Conservation (phyloP, 345 rosid genomes). For the Cardamine resedifolia region DNA sequence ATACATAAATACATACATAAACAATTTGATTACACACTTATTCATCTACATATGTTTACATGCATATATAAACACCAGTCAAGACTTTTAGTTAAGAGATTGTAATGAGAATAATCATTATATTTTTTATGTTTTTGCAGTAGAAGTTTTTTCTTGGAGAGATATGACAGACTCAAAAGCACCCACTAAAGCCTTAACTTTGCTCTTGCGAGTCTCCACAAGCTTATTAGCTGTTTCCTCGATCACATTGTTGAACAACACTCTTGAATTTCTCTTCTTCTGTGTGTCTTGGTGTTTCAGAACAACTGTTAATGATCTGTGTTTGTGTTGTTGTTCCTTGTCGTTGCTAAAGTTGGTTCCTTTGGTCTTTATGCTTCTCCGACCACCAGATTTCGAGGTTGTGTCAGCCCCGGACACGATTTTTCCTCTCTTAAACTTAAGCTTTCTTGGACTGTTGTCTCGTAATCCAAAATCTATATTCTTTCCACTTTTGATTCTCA, state of each 20-base stretch:
- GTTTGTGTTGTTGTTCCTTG: slow-evolving; percentile 23
- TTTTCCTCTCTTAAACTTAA: slow-evolving; percentile 65
- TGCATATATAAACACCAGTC: not conserved
- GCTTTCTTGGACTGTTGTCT: slow-evolving; percentile 57
- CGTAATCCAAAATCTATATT: slow-evolving; percentile 51
- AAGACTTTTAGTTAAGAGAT: not conserved
- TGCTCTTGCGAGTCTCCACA: slow-evolving; percentile 76
- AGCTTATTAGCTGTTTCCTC: slow-evolving; percentile 95
- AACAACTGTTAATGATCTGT: slow-evolving; percentile 36
- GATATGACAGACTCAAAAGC: slow-evolving; percentile 90
- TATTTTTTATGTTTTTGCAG: slow-evolving; percentile 11
- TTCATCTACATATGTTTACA: not conserved
- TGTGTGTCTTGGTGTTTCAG: slow-evolving; percentile 71
- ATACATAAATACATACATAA: slow-evolving; percentile 4
- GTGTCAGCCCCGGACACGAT: slow-evolving; percentile 37
- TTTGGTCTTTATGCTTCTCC: slow-evolving; percentile 51
- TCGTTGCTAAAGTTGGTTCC: slow-evolving; percentile 24
- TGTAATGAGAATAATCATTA: not conserved
- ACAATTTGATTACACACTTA: not conserved
- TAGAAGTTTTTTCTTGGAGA: slow-evolving; percentile 60
- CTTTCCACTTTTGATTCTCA: slow-evolving; percentile 66
- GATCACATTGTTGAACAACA: slow-evolving; percentile 74
- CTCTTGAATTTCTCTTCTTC: slow-evolving; percentile 57
- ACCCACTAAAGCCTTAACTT: slow-evolving; percentile 94
- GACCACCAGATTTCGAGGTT: slow-evolving; percentile 37